Conservation (phyloP, 257 asterid genomes). For the Osmanthus fragrans region DNA sequence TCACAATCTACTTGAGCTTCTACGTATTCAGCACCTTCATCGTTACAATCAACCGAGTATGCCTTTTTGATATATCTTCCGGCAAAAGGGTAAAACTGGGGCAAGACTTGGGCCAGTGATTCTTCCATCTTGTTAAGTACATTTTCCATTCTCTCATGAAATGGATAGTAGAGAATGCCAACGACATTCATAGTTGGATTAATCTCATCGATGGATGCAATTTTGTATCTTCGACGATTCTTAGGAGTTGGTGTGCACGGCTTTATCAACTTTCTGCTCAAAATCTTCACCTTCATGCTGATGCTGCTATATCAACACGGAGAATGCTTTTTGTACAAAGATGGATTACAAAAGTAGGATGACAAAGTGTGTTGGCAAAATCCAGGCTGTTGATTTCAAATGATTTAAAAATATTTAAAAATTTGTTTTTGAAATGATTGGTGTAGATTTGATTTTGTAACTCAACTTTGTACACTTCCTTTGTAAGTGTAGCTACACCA, state of each 20-base stretch:
- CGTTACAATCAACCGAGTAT: background rate
- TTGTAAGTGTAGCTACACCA: no score
- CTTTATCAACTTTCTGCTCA: conserved; percentile 18
- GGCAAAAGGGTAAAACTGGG: conserved; percentile 23
- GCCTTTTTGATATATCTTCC: conserved; percentile 22
- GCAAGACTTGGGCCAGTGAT: conserved; percentile 8
- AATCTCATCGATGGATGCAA: conserved; percentile 13
- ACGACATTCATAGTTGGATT: background rate
- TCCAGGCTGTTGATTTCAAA: no score
- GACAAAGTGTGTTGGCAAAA: no score
- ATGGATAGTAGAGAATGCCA: conserved; percentile 7
- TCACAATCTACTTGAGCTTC: background rate
- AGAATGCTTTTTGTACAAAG: no score
- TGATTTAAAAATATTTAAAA: no score
- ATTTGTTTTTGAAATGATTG: no score
- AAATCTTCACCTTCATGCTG: conserved; percentile 9
- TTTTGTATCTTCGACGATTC: background rate
- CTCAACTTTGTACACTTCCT: no score
- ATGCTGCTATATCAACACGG: no score
- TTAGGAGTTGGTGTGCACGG: conserved; percentile 16
- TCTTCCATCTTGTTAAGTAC: background rate
- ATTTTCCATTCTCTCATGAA: background rate
- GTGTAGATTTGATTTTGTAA: no score
- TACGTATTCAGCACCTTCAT: background rate
- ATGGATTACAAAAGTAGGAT: no score